Base-by-base conservation (phyloP, 768 basidiomycete genomes). In the Leucocoprinus leucothites region DNA sequence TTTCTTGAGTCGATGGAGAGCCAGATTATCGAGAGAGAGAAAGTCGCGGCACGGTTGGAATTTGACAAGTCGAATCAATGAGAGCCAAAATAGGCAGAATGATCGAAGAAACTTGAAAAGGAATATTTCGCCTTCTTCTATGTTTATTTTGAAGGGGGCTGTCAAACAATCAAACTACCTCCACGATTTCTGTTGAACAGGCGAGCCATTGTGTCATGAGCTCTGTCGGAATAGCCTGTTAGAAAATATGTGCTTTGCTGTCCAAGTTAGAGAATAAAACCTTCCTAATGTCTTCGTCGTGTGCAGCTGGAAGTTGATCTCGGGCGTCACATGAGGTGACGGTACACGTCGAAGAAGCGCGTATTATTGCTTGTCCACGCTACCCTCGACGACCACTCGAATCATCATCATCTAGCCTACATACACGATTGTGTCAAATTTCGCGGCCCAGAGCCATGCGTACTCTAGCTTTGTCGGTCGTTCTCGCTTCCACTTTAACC, bases 371-470 rank as follows among this genome's bases (percentile, higher is more conserved):
- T 41, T 41, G 16, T 42, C 21, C 36, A 34, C 57, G 43, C 41
- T 51, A 57, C 51, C 42, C 56, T 38, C 44, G 18, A 41, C 50
- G 53, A 45, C 46, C 56, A 21, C 46, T 64, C 22, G 31, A 31
- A 28, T 58, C n/a, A n/a, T n/a, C n/a, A n/a, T 54, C 55, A 36
- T 25, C 25, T 21, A 14, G 11, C 34, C 47, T 49, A 41, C 25
- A 48, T 46, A 24, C 36, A 41, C 16, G 26, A 18, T 7, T 31
- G 11, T 18, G 19, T 16, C 16, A 3, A 26, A 13, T 14, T 24
- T 22, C 18, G 21, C 21, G 21, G 42, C 51, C 26, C 19, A 31
- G 43, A 38, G 59, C 42, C 57, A 71, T 72, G 71, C 63, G 53
- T 47, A 43, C 64, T 44, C 31, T 59, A 49, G 56, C 58, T 44